Evolutionary conservation across 2,329 filamentous ascomycete genomes (phyloP), one percentile per base, ranked within the genome.

Genomic region (Sporothrix humicola): DNA sequence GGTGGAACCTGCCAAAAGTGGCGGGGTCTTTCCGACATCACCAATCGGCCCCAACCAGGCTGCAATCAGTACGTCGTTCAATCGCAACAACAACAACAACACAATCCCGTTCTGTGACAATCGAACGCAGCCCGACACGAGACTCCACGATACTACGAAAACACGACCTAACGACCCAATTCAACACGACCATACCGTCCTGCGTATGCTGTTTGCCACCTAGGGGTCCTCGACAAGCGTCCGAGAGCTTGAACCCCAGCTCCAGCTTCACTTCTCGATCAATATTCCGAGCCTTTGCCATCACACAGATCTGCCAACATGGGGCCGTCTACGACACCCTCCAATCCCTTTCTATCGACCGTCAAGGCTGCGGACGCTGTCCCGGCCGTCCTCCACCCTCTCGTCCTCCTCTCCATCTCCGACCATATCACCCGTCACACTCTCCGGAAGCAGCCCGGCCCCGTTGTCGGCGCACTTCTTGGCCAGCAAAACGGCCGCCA

Each of bases 351-450:
- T 75, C 81, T 94, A 65, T 93, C 91, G 6, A 86, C 85, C 73
- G 87, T 90, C 79, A 92, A 90, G 82, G 87, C 89, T 77, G 87
- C 88, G 58, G 93, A 96, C 82, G 91, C 91, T 69, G 89, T 97
- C 61, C 91, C 94, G 76, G 90, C 94, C 73, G 90, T 94, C 78
- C 89, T 99, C 20, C 96, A 99, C 79, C 96, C 96, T 37, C 91
- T 99, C 68, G 95, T 97, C 71, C 92, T 98, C 77, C 93, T 99
- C 83, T 97, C 93, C 77, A 96, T 99, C 79, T 97, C 95, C 78
- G 96, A 99, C 82, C 97, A 97, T 82, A 94, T 98, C 81, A 97
- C 95, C 74, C 90, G 96, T 74, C 95, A 97, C 82, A 93, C 91
- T 0, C 87, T 97, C 73, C 90, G 96, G 74, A 85, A 90, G 71